Conservation (phyloP, 306 rosid genomes). For the Citrullus mucosospermus region DNA sequence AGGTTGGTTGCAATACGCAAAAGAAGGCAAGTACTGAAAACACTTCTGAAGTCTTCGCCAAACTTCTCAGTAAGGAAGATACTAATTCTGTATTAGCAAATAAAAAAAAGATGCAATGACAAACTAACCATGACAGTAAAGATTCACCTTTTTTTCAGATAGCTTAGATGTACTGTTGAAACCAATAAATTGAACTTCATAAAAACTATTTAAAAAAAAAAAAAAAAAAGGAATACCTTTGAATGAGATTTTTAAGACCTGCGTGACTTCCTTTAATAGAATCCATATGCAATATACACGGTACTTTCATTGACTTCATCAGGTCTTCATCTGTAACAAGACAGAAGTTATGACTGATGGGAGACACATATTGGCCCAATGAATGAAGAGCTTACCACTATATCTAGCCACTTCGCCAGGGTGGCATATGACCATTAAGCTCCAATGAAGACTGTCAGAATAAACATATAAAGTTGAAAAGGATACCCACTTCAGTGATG, state of each 20-base stretch:
- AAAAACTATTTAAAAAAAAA: not conserved
- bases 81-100: not conserved
- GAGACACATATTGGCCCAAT: constrained; percentile 4
- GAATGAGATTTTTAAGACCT: constrained; percentile 79
- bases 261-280: constrained; percentile 86
- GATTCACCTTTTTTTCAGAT: not conserved
- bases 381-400: constrained; percentile 36
- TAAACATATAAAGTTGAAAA: constrained; percentile 12
- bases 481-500: not conserved
- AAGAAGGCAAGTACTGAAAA: not conserved
- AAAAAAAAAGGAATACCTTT: constrained; percentile 41
- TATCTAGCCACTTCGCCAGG: constrained; percentile 66
- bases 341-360: constrained; percentile 13
- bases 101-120: not conserved
- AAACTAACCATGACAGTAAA: not conserved
- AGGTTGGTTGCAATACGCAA: not conserved
- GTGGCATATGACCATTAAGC: constrained; percentile 82
- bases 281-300: constrained; percentile 94
- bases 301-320: constrained; percentile 41
- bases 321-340: constrained; percentile 43
- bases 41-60: not conserved
- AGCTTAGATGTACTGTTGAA: not conserved
- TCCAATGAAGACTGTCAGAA: constrained; percentile 83
- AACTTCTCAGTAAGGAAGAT: not conserved
- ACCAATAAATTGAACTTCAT: not conserved